Base-by-base conservation (phyloP, 2,329 filamentous ascomycete genomes). In the Penicillium frequentans region DNA sequence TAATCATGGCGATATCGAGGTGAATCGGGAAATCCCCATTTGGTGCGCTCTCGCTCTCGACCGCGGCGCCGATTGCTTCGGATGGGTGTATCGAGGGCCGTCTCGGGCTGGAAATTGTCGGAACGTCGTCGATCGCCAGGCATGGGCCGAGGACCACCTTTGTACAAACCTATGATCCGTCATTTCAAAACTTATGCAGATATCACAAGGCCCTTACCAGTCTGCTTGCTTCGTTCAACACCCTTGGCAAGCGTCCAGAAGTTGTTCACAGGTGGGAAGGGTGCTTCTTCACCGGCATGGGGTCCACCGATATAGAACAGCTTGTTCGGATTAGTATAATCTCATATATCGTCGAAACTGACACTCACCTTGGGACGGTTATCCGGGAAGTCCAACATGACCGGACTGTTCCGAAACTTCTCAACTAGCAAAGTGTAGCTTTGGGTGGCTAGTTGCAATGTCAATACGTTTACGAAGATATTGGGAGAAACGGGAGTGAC, bases 331-430 rank as follows among this genome's bases (percentile, higher is more conserved):
- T 56, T 54, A 66, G 43, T 55, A 54, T 27, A 8, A 8, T 50
- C 51, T 4, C 21, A 48, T 16, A 23, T 43, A 19, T 29, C 3
- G 39, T 26, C 44, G 53, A 35, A n/a, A 56, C 27, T 5, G 19
- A 6, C 8, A 58, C 71, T 64, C 73, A 92, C 89, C 82, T 96
- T 96, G 0, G 95, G 95, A 1, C 91, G 87, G 68, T 91, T 96
- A 52, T 89, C 86, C 0, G 86, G 81, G 11, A 87, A 84, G 75
- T 98, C 93, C 1, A 93, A 81, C 91, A 98, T 97, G 29, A 99
- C 92, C 0, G 91, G 93, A 39, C 91, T 96, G 78, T 99, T 99
- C 35, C 95, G 88, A 70, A 99, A 99, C 71, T 98, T 97, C 73
- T 96, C 90, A 7, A 97, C 86, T 0, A 98, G 82, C 62, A 91